Base-by-base conservation (phyloP, 306 rosid species). In the Prinsepia uniflora region DNA sequence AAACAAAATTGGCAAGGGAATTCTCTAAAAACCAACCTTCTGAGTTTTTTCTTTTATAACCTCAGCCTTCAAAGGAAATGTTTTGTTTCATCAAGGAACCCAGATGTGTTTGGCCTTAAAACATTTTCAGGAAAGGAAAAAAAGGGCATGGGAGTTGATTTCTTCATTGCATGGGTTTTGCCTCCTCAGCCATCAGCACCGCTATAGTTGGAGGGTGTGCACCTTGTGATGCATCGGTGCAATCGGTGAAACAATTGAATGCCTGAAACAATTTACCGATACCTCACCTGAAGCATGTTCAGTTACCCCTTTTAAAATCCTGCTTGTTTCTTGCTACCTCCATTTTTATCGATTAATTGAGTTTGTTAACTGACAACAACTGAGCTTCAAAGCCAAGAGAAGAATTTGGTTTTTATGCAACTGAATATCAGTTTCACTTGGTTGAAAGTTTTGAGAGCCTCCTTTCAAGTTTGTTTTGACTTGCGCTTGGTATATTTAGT, bases 331-430 rank as follows among this genome's bases (percentile, higher is more conserved):
- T 68, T 18, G 62, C 7, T 39, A 40, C 15, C 40, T 39, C 39
- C 18, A 39, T 3, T 68, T 18, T 6, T 34, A 22, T 47, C 15
- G 46, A 45, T 15, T 52, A 17, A 19, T 15, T 24, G 39, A 56
- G 61, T 56, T 12, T 50, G 42, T 76, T 70, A 42, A 24, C 34
- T n/a, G 36, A 65, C 65, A 80, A 64, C 58, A 59, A 59, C 17
- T 30, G 58, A 77, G 20, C 41, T 67, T 65, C 57, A 61, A 53
- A 13, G 62, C 30, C 17, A 49, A 30, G 77, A 42, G 54, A 12
- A 30, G 46, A 34, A 49, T 52, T 10, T 3, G 11, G 59, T 49
- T 66, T 46, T 7, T 48, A 47, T 30, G 57, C 24, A 14, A 40
- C 47, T 50, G 59, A 18, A 67, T 49, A 15, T 7, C 13, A 24